These are phyloP conservation scores for Claviceps lovelessii DNA, from an alignment of 2,329 filamentous ascomycete species.

Conservation along the genomic window DNA sequence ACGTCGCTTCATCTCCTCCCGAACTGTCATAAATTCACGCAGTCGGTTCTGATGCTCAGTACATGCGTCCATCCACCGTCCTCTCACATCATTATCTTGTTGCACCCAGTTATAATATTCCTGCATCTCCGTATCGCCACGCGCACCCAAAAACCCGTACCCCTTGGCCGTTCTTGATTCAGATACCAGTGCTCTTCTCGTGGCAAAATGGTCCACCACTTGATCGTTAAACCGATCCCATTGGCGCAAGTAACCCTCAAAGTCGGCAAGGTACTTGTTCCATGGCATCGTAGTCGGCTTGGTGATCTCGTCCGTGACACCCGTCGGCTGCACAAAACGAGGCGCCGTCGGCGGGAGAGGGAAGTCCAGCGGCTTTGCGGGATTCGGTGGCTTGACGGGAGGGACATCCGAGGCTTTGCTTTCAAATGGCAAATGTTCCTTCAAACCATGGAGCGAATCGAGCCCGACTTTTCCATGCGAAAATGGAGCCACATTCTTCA, in stretches of 20 bases:
- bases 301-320: slow-evolving; percentile 25
- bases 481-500: slow-evolving; percentile 43
- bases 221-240: slow-evolving; percentile 36
- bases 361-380: slow-evolving; percentile 25
- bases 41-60: slow-evolving; percentile 46
- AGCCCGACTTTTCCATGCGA: slow-evolving; percentile 32
- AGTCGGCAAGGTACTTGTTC: slow-evolving; percentile 37
- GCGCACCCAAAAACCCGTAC: slow-evolving; percentile 29
- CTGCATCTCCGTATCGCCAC: slow-evolving; percentile 31
- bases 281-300: slow-evolving; percentile 30
- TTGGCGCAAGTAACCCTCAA: slow-evolving; percentile 37
- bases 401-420: slow-evolving; percentile 32
- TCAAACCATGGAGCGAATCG: slow-evolving; percentile 40
- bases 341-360: slow-evolving; percentile 37
- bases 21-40: slow-evolving; percentile 39
- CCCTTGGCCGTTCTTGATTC: slow-evolving; percentile 27
- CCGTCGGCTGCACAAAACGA: slow-evolving; percentile 24
- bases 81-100: slow-evolving; percentile 49
- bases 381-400: slow-evolving; percentile 21
- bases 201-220: slow-evolving; percentile 41
- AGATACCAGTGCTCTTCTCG: slow-evolving; percentile 31
- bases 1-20: slow-evolving; percentile 25
- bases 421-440: slow-evolving; percentile 42
- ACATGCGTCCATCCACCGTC: slow-evolving; percentile 45
- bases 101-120: slow-evolving; percentile 47